These are phyloP conservation scores for Gossypium davidsonii DNA, from an alignment of 441 rosid species.

Conservation along the genomic window DNA sequence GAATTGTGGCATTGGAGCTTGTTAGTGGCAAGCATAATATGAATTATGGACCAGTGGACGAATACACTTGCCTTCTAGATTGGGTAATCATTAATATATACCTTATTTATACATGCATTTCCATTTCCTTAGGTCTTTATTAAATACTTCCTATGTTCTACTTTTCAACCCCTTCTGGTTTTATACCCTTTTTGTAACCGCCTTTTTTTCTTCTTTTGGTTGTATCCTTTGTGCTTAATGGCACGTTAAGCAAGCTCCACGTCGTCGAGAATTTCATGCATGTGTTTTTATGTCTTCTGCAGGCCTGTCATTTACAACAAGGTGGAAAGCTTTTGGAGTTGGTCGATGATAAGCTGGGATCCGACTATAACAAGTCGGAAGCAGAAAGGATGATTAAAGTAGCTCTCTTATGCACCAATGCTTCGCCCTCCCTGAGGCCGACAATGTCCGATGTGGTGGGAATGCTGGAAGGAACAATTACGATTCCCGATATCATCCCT, in stretches of 20 bases:
- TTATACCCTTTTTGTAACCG: background rate
- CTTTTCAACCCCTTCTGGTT: background rate
- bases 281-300: background rate
- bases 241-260: background rate
- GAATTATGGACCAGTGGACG: background rate
- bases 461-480: conserved; percentile 49
- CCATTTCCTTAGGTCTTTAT: background rate
- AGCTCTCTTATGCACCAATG: conserved; percentile 54
- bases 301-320: conserved; percentile 48
- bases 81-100: conserved; percentile 16
- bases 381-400: conserved; percentile 46
- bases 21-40: conserved; percentile 25
- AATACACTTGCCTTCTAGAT: conserved; percentile 6
- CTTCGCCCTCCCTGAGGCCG: conserved; percentile 47
- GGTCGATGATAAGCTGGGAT: conserved; percentile 41
- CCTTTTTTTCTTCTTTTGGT: background rate
- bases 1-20: conserved; percentile 52
- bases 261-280: background rate
- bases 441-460: conserved; percentile 64
- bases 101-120: background rate
- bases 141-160: background rate
- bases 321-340: conserved; percentile 37
- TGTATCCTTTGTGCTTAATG: background rate
- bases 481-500: conserved; percentile 29
- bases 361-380: conserved; percentile 39